phyloP scores from a whole-genome alignment of 306 rosid genomes.

The Comarum palustre region DNA sequence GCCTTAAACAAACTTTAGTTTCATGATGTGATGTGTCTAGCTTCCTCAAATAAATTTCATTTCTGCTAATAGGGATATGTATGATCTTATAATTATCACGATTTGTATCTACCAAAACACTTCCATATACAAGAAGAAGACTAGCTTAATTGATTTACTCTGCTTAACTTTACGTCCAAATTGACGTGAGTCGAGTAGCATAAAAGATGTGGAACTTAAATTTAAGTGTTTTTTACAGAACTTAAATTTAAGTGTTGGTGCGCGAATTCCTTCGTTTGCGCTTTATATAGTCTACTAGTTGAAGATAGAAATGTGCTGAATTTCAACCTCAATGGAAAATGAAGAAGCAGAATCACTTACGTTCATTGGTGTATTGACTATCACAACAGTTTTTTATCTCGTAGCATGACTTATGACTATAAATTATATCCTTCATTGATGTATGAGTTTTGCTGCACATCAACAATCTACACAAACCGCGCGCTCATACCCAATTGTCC shows the following conservation, averaged over 20 bases:
- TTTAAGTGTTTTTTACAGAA: too few species aligned
- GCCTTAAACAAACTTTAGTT: neutral
- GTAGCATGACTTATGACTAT: neutral
- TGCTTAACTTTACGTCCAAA: too few species aligned
- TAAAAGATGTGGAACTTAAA: too few species aligned
- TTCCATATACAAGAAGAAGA: neutral
- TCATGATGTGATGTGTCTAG: neutral
- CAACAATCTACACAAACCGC: neutral
- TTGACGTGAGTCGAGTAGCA: too few species aligned
- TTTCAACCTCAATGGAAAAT: neutral
- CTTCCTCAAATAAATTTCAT: neutral
- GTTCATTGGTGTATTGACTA: neutral
- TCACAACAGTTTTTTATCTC: neutral
- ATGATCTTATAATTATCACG: too few species aligned
- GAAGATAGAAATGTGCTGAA: neutral
- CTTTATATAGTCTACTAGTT: too few species aligned
- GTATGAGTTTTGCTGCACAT: neutral
- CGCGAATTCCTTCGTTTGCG: too few species aligned
- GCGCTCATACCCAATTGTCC: neutral
- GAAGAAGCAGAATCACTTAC: neutral
- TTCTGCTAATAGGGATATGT: neutral
- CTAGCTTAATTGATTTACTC: neutral
- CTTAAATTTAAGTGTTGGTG: too few species aligned
- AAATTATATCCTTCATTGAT: neutral
- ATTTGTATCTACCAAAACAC: too few species aligned